Conservation (phyloP, 495 filamentous ascomycete species). For the Hamigera avellanea region DNA sequence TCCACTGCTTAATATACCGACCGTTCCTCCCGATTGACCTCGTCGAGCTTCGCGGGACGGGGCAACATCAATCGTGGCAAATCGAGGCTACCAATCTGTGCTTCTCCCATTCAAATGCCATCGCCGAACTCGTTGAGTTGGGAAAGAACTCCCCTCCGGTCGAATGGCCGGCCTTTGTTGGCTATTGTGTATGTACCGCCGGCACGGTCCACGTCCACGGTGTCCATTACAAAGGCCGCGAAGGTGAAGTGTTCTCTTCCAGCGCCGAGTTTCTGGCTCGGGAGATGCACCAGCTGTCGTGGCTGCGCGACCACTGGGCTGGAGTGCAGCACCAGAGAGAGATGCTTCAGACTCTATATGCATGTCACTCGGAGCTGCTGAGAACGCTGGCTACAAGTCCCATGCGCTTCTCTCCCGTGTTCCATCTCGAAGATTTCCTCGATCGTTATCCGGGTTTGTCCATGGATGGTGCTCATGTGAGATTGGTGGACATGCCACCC, state of each 20-base stretch:
- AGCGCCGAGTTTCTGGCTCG: constrained; percentile 62
- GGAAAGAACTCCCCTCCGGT: constrained; percentile 51
- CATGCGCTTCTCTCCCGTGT: constrained; percentile 62
- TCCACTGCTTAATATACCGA: constrained; percentile 75
- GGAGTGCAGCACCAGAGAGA: constrained; percentile 70
- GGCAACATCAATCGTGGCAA: constrained; percentile 84
- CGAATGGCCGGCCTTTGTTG: constrained; percentile 75
- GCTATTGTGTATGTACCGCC: constrained; percentile 71
- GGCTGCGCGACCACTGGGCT: constrained; percentile 62
- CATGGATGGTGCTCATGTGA: constrained; percentile 43
- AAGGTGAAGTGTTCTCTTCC: constrained; percentile 49
- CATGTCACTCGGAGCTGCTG: constrained; percentile 61
- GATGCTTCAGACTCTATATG: constrained; percentile 60
- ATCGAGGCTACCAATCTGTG: constrained; percentile 80
- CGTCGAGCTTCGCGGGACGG: constrained; percentile 60
- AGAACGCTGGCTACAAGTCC: constrained; percentile 54
- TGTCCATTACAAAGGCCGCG: constrained; percentile 59
- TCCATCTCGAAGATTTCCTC: constrained; percentile 79
- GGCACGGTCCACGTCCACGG: constrained; percentile 81
- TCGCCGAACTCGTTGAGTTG: constrained; percentile 71
- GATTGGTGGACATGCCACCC: constrained; percentile 42
- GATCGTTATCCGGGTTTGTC: constrained; percentile 54
- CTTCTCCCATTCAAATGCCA: constrained; percentile 78
- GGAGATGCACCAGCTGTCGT: constrained; percentile 67
- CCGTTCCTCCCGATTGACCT: constrained; percentile 78